Conservation (phyloP, 2,329 filamentous ascomycete species). For the Lecanicillium sp. region DNA sequence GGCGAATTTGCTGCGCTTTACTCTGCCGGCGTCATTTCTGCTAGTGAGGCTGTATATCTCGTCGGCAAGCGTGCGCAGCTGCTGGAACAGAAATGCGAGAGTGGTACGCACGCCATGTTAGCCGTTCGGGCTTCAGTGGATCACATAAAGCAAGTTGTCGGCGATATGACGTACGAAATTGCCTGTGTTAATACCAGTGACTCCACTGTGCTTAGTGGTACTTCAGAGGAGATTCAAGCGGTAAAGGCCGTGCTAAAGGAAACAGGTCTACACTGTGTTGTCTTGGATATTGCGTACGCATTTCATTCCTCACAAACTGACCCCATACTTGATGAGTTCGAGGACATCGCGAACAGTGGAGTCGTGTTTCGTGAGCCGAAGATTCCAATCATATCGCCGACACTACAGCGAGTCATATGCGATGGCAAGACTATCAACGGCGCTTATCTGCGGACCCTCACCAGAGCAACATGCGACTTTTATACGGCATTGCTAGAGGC, state of each 20-base stretch:
- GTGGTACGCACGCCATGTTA: slow-evolving; percentile 9
- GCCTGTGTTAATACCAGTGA: background rate
- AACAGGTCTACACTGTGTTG: background rate
- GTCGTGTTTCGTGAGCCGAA: background rate
- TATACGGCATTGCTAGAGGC: slow-evolving; percentile 49
- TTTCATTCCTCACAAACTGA: slow-evolving; percentile 1
- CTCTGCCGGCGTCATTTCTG: slow-evolving; percentile 56
- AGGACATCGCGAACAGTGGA: slow-evolving; percentile 12
- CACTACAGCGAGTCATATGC: background rate
- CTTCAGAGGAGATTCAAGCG: background rate
- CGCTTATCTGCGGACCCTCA: slow-evolving; percentile 54
- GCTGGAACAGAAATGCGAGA: slow-evolving; percentile 33
- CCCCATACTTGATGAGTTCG: background rate
- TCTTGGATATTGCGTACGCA: background rate
- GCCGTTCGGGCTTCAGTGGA: background rate
- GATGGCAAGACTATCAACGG: slow-evolving; percentile 38
- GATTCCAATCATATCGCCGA: background rate
- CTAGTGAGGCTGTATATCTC: slow-evolving; percentile 54
- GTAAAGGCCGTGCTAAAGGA: background rate
- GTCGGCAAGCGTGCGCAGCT: slow-evolving; percentile 54
- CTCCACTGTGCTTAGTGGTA: slow-evolving; percentile 1
- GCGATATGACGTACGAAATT: background rate
- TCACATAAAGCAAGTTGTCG: background rate
- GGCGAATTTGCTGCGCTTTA: slow-evolving; percentile 58
- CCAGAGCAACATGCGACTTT: slow-evolving; percentile 62